Conservation (phyloP, 2,329 filamentous ascomycete species). For the Fusarium sp. region DNA sequence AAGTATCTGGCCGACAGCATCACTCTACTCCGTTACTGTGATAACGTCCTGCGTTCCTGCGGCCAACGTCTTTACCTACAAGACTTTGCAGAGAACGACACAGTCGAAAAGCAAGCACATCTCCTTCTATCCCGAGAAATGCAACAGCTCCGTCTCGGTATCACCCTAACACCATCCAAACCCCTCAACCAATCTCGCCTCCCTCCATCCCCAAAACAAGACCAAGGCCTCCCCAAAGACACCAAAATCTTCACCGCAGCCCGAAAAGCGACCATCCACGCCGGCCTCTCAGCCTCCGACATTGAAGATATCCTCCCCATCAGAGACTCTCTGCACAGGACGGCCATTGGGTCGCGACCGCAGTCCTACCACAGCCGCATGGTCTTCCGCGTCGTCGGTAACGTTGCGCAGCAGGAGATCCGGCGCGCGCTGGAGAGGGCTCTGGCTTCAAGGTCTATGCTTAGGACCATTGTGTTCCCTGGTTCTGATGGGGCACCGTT, state of each 20-base stretch:
- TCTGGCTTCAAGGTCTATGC: slow-evolving; percentile 42
- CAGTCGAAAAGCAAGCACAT: slow-evolving; percentile 45
- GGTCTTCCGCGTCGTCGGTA: slow-evolving; percentile 43
- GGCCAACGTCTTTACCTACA: slow-evolving; percentile 48
- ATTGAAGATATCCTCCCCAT: slow-evolving; percentile 46
- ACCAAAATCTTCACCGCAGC: slow-evolving; percentile 17
- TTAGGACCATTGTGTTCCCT: slow-evolving; percentile 44
- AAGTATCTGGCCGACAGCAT: slow-evolving; percentile 50
- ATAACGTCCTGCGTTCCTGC: slow-evolving; percentile 40
- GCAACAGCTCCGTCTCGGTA: slow-evolving; percentile 26
- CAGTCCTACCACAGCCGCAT: slow-evolving; percentile 49
- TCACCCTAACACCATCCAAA: slow-evolving; percentile 5
- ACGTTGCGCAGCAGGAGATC: slow-evolving; percentile 30
- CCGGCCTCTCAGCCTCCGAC: slow-evolving; percentile 33
- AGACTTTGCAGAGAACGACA: slow-evolving; percentile 46
- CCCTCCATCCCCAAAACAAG: neutral
- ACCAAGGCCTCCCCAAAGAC: neutral
- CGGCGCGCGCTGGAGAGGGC: slow-evolving; percentile 42
- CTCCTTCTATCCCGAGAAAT: slow-evolving; percentile 39
- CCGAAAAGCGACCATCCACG: slow-evolving; percentile 11
- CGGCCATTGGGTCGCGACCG: slow-evolving; percentile 45
- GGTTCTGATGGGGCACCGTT: slow-evolving; percentile 27
- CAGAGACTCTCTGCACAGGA: slow-evolving; percentile 43
- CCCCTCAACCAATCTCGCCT: neutral
- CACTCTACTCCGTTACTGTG: slow-evolving; percentile 50